Percentiles rank a stretch among this genome's conserved stretches.
phyloP scores from a whole-genome alignment of 768 basidiomycete species.

The Boletellus emodensis region DNA sequence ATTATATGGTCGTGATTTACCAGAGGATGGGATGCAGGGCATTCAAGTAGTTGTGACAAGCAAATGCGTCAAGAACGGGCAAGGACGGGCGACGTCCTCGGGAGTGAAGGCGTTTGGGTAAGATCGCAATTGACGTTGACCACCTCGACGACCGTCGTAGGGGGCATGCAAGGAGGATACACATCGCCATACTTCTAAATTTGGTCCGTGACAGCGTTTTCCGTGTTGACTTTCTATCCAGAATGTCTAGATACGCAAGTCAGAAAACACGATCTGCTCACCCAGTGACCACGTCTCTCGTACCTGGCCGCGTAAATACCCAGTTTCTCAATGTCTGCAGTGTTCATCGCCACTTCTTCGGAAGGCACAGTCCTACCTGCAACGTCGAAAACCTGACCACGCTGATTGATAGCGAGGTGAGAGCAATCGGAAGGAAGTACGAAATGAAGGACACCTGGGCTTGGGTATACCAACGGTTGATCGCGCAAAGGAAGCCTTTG shows the following conservation, averaged over 20 bases:
- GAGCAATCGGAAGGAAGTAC: no score
- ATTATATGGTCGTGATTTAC: conserved; percentile 17
- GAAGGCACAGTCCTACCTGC: no score
- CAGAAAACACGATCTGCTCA: conserved; percentile 12
- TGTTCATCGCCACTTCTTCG: conserved; percentile 29
- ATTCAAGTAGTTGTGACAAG: conserved; percentile 46
- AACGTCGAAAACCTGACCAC: no score
- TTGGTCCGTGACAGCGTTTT: conserved; percentile 48
- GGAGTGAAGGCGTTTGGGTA: conserved; percentile 43
- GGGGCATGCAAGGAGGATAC: conserved; percentile 12
- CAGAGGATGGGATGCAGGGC: conserved; percentile 46
- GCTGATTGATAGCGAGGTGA: no score
- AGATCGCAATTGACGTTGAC: conserved; percentile 45
- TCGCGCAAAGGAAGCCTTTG: no score
- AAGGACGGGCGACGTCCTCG: conserved; percentile 44
- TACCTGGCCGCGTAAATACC: conserved; percentile 40
- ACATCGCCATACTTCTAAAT: conserved; percentile 47
- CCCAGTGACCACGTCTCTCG: conserved; percentile 36
- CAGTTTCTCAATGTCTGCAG: conserved; percentile 34
- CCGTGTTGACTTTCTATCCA: conserved; percentile 48
- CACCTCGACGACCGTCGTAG: background rate
- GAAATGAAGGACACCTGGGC: no score
- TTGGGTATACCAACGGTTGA: no score
- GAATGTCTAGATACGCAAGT: background rate
- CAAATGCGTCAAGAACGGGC: conserved; percentile 49